Evolutionary conservation across 1,139 yeast genomes (phyloP).

Genomic region (Blastobotrys elegans): DNA sequence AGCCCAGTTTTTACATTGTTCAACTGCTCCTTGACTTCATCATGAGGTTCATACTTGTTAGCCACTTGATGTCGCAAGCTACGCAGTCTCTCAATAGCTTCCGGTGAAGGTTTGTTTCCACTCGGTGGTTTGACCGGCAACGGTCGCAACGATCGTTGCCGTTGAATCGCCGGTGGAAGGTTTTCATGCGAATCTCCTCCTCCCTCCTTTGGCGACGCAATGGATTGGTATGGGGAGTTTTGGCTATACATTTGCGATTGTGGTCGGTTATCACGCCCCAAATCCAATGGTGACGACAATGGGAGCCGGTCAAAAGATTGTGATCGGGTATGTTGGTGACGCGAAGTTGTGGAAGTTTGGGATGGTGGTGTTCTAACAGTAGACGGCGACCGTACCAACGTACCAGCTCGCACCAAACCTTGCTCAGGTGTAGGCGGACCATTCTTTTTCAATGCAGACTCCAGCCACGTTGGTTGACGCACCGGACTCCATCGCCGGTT

Average conservation of each 20-base stretch:
- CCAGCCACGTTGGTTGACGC: slow-evolving; percentile 31
- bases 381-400: slow-evolving; percentile 17
- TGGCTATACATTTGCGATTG: background rate
- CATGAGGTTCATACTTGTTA: slow-evolving; percentile 24
- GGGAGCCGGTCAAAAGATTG: slow-evolving; percentile 9
- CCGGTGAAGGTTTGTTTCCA: slow-evolving; percentile 14
- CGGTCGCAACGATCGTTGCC: slow-evolving; percentile 12
- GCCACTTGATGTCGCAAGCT: slow-evolving; percentile 25
- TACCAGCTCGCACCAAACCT: slow-evolving; percentile 15
- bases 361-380: slow-evolving; percentile 9
- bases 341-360: background rate
- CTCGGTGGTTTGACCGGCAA: slow-evolving; percentile 10
- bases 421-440: slow-evolving; percentile 19
- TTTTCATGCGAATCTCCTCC: slow-evolving; percentile 10
- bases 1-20: slow-evolving; percentile 21
- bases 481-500: slow-evolving; percentile 27
- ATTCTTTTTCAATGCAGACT: slow-evolving; percentile 28
- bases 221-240: background rate
- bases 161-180: slow-evolving; percentile 15
- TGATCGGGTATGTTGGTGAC: slow-evolving; percentile 2
- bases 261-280: background rate
- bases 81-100: slow-evolving; percentile 25
- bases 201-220: background rate
- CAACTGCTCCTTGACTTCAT: slow-evolving; percentile 22
- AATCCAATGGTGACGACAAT: slow-evolving; percentile 11